These are phyloP conservation scores for Cyberlindnera petersonii DNA, from an alignment of 805 yeast species.

Conservation along the genomic window DNA sequence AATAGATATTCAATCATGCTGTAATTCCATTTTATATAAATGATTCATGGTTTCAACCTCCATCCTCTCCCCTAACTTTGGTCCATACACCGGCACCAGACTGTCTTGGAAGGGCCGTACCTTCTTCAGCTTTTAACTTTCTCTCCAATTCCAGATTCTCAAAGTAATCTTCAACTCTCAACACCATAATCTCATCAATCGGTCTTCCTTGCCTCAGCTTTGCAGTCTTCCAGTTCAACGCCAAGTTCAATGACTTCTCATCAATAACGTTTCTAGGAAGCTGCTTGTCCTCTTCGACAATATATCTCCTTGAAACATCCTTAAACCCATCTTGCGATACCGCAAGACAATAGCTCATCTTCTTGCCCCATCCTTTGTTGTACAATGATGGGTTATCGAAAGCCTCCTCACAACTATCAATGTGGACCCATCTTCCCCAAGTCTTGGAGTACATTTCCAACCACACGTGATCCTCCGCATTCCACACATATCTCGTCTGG, in stretches of 20 bases:
- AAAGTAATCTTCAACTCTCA: slow-evolving; percentile 34
- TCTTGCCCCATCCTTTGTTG: slow-evolving; percentile 86
- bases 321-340: slow-evolving; percentile 54
- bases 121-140: background rate
- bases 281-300: slow-evolving; percentile 38
- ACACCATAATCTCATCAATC: slow-evolving; percentile 35
- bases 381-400: slow-evolving; percentile 79
- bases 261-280: slow-evolving; percentile 45
- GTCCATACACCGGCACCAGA: slow-evolving; percentile 82
- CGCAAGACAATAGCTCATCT: slow-evolving; percentile 85
- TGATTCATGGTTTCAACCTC: too few species aligned
- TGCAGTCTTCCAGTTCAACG: slow-evolving; percentile 37
- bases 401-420: slow-evolving; percentile 84
- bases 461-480: slow-evolving; percentile 95
- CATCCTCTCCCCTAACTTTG: slow-evolving; percentile 72
- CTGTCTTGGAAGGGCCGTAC: slow-evolving; percentile 45
- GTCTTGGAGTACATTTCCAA: slow-evolving; percentile 73
- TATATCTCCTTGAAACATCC: slow-evolving; percentile 71
- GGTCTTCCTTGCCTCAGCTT: slow-evolving; percentile 29
- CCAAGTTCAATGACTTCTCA: slow-evolving; percentile 35
- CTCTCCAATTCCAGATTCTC: slow-evolving; percentile 32
- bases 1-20: background rate
- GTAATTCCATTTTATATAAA: too few species aligned
- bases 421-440: slow-evolving; percentile 74
- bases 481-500: slow-evolving; percentile 74